phyloP scores from a whole-genome alignment of 257 asterid genomes.

The Jaltomata sinuosa region DNA sequence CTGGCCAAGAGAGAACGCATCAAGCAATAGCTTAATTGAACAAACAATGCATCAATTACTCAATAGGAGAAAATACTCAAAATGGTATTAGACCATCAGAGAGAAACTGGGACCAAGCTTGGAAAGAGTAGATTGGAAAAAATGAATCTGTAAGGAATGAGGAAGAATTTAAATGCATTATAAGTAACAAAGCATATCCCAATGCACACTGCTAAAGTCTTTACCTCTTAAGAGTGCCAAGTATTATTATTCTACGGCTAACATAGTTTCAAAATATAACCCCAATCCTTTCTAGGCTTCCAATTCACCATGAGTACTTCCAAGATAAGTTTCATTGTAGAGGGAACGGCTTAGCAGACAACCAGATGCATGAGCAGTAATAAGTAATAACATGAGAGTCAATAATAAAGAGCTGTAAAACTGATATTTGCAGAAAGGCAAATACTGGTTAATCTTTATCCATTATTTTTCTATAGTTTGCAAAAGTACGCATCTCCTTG shows the following conservation, averaged over 20 bases:
- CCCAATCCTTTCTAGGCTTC: not conserved
- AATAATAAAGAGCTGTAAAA: not conserved
- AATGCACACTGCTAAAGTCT: not conserved
- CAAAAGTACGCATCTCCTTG: not conserved
- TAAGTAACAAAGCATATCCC: not conserved
- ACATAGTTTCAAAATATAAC: not conserved
- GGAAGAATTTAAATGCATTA: not conserved
- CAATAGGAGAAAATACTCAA: not conserved
- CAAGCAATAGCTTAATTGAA: not conserved
- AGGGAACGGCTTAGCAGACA: not conserved
- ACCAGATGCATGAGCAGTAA: not conserved
- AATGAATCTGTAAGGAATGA: not conserved
- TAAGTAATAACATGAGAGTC: not conserved
- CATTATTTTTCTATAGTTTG: not conserved
- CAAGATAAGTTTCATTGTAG: not conserved
- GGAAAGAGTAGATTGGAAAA: not conserved
- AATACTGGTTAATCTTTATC: not conserved
- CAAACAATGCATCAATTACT: not conserved
- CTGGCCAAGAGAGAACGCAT: conserved; percentile 25
- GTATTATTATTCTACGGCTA: not conserved
- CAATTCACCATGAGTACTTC: not conserved
- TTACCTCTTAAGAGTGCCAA: not conserved
- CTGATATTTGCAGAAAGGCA: not conserved
- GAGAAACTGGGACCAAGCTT: not conserved
- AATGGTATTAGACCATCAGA: not conserved